A percentile compares a stretch with the other conserved stretches of the same genome.
Evolutionary conservation across 257 asterid species (phyloP).

Genomic region (Fraxinus quadrangulata): DNA sequence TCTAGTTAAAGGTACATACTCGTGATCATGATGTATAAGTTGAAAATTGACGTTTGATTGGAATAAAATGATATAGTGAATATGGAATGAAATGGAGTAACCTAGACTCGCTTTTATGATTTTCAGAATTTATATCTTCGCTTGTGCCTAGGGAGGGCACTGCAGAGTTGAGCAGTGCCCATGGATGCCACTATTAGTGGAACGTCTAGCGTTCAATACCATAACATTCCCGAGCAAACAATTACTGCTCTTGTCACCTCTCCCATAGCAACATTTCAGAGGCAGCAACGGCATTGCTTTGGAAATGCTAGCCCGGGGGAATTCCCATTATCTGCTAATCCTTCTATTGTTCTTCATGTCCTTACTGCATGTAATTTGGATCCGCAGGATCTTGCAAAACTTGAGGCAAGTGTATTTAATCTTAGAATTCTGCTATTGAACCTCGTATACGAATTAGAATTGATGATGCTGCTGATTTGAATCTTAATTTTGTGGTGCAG

Average conservation of each 20-base stretch:
- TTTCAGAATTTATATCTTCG: conserved; percentile 37
- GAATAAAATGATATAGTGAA: neutral
- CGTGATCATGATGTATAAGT: neutral
- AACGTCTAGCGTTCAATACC: conserved; percentile 75
- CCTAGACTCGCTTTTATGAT: neutral
- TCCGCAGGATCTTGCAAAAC: conserved; percentile 91
- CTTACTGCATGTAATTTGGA: conserved; percentile 82
- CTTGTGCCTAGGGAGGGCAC: conserved; percentile 53
- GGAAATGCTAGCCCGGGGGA: conserved; percentile 88
- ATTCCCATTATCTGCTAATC: conserved; percentile 92
- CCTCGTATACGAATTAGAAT: conserved; percentile 37
- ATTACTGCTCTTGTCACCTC: conserved; percentile 51
- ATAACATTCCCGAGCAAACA: conserved; percentile 66
- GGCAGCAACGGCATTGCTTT: conserved; percentile 73
- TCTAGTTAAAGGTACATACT: conserved; percentile 40
- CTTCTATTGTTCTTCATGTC: conserved; percentile 92
- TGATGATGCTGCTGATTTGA: conserved; percentile 79
- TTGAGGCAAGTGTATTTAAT: conserved; percentile 79
- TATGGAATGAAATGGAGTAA: neutral
- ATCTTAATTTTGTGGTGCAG: conserved; percentile 52
- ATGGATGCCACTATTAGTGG: conserved; percentile 94
- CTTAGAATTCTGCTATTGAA: neutral
- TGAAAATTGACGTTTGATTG: neutral
- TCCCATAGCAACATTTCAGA: conserved; percentile 48
- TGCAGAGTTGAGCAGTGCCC: conserved; percentile 75